Evolutionary conservation across 441 rosid species (phyloP).

Genomic region (Gossypium lobatum): DNA sequence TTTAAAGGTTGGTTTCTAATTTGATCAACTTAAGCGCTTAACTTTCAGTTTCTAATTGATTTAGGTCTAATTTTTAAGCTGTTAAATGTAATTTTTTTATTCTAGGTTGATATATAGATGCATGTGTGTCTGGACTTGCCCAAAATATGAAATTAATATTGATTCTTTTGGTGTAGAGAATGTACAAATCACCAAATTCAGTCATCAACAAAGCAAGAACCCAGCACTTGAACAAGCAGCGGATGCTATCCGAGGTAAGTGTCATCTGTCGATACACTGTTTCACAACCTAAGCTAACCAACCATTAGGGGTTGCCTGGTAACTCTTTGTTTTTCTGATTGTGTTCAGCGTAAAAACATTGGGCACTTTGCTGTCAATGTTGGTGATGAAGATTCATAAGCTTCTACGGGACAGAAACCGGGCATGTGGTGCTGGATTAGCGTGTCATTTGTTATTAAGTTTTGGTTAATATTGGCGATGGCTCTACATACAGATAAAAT

Average conservation of each 20-base stretch:
- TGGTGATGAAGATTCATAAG: conserved; percentile 17
- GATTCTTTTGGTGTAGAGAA: conserved; percentile 37
- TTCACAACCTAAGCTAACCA: not conserved
- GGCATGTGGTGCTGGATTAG: not conserved
- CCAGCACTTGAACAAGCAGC: conserved; percentile 65
- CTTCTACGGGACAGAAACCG: not conserved
- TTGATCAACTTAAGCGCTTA: too few species aligned
- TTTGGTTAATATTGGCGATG: not conserved
- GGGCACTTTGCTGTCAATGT: conserved; percentile 36
- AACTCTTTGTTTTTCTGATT: not conserved
- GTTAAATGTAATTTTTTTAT: not conserved
- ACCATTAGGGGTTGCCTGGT: not conserved
- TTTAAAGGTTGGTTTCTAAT: conserved; percentile 51
- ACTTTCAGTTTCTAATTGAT: not conserved
- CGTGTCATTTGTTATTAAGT: too few species aligned
- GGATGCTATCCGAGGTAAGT: conserved; percentile 61
- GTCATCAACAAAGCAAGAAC: conserved; percentile 79
- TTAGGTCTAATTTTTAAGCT: not conserved
- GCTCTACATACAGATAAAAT: not conserved
- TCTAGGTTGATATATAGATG: not conserved
- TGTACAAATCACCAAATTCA: conserved; percentile 66
- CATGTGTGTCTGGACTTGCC: not conserved
- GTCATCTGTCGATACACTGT: not conserved
- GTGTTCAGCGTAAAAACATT: conserved; percentile 33
- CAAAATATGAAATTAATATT: not conserved